Percentiles rank a stretch among this genome's conserved stretches.
phyloP scores from a whole-genome alignment of 2,329 filamentous ascomycete species.

The Delphinella strobiligena region DNA sequence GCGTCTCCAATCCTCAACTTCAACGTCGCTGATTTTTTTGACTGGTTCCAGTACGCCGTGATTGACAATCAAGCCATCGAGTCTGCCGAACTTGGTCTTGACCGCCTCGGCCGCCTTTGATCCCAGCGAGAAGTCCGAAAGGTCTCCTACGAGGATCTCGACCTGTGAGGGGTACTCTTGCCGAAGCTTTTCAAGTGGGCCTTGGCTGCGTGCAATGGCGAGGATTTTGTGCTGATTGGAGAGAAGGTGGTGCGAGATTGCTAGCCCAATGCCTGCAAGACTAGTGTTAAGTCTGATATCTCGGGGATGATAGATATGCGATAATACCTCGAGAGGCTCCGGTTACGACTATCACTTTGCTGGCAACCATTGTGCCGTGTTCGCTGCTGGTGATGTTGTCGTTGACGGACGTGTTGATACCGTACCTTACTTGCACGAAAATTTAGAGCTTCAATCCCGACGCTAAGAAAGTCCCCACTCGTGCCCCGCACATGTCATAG shows the following conservation, averaged over 20 bases:
- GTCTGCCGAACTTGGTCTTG: conserved; percentile 47
- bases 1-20: conserved; percentile 61
- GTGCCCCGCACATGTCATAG: too few relatives aligned
- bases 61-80: conserved; percentile 81
- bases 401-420: too few relatives aligned
- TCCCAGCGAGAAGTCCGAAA: conserved; percentile 42
- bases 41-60: conserved; percentile 75
- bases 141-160: conserved; percentile 45
- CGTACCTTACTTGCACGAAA: too few relatives aligned
- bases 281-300: background rate
- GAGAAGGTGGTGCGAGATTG: conserved; percentile 49
- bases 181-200: conserved; percentile 42
- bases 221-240: conserved; percentile 43
- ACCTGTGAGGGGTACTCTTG: conserved; percentile 42
- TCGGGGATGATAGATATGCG: background rate
- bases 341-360: conserved; percentile 41
- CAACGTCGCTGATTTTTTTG: conserved; percentile 53
- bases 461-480: too few relatives aligned
- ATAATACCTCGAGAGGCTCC: conserved; percentile 49
- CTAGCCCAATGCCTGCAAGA: conserved; percentile 43
- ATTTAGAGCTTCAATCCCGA: too few relatives aligned
- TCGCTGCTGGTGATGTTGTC: too few relatives aligned
- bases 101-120: conserved; percentile 54
- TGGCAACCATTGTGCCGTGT: conserved; percentile 7
- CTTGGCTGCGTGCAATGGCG: conserved; percentile 41